Conservation (phyloP, 2,329 filamentous ascomycete genomes). For the Colletotrichum coccodes region DNA sequence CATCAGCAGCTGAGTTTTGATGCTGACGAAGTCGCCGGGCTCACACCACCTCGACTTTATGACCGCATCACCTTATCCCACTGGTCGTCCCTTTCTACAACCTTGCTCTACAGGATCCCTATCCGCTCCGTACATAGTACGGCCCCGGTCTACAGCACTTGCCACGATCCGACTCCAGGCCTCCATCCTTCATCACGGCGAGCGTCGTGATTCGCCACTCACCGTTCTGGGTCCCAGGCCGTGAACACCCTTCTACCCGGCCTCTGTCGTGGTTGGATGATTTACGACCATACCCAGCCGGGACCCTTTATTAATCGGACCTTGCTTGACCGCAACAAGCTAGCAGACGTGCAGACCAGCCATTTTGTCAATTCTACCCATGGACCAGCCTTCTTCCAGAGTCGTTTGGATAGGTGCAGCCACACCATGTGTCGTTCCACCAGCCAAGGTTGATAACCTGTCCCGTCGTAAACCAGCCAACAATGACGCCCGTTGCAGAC, state of each 20-base stretch:
- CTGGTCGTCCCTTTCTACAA: not conserved
- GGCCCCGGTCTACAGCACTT: conserved; percentile 11
- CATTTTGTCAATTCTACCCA: conserved; percentile 6
- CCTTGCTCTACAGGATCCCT: not conserved
- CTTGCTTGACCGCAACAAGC: conserved; percentile 18
- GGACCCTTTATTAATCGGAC: conserved; percentile 12
- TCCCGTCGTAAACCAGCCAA: conserved; percentile 33
- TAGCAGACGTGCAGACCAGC: conserved; percentile 17
- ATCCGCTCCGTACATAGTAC: not conserved
- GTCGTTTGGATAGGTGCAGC: conserved; percentile 28
- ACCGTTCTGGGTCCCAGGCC: conserved; percentile 22
- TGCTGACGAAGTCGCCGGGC: not conserved
- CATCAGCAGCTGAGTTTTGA: not conserved
- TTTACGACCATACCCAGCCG: conserved; percentile 44
- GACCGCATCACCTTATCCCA: not conserved
- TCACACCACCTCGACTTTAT: not conserved
- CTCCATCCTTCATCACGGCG: not conserved
- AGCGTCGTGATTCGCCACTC: conserved; percentile 37
- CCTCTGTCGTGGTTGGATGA: conserved; percentile 50
- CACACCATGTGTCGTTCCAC: conserved; percentile 27
- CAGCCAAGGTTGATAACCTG: conserved; percentile 35
- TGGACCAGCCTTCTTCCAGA: conserved; percentile 18
- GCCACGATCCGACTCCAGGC: conserved; percentile 9
- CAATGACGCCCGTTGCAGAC: conserved; percentile 16
- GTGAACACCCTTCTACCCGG: conserved; percentile 2